Percentiles rank a stretch among this genome's conserved stretches.
Conservation (phyloP, 2,329 filamentous ascomycete species). For the Aspergillus fumigatus region DNA sequence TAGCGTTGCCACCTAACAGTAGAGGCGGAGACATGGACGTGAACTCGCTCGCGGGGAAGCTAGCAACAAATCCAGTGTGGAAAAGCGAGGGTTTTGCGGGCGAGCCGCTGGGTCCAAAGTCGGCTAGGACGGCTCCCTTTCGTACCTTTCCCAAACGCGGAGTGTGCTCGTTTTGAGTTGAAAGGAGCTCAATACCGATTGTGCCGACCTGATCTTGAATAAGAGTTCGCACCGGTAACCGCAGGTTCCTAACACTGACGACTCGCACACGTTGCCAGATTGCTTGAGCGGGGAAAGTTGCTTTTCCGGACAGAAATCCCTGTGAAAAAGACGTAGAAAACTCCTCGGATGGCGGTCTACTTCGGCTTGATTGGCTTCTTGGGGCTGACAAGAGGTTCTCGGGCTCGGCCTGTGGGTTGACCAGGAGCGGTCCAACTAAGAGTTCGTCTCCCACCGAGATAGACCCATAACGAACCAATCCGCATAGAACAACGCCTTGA, state of each 20-base stretch:
- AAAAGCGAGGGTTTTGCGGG: conserved; percentile 23
- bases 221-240: conserved; percentile 73
- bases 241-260: conserved; percentile 81
- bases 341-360: conserved; percentile 31
- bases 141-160: conserved; percentile 43
- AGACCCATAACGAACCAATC: conserved; percentile 73
- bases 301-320: conserved; percentile 34
- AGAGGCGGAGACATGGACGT: conserved; percentile 45
- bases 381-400: conserved; percentile 30
- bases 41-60: conserved; percentile 61
- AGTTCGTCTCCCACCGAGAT: conserved; percentile 74
- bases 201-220: conserved; percentile 83
- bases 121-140: conserved; percentile 80
- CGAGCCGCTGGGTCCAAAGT: conserved; percentile 50
- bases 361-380: conserved; percentile 19
- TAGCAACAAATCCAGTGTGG: conserved; percentile 67
- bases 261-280: conserved; percentile 80
- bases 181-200: conserved; percentile 61
- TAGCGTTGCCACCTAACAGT: conserved; percentile 53
- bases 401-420: conserved; percentile 47
- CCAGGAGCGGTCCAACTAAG: conserved; percentile 68
- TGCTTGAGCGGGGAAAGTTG: conserved; percentile 52
- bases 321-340: conserved; percentile 31
- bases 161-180: conserved; percentile 16
- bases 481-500: conserved; percentile 72